Evolutionary conservation across 371 early-diverging fungal genomes (phyloP).

Genomic region (Mucor velutinosus): DNA sequence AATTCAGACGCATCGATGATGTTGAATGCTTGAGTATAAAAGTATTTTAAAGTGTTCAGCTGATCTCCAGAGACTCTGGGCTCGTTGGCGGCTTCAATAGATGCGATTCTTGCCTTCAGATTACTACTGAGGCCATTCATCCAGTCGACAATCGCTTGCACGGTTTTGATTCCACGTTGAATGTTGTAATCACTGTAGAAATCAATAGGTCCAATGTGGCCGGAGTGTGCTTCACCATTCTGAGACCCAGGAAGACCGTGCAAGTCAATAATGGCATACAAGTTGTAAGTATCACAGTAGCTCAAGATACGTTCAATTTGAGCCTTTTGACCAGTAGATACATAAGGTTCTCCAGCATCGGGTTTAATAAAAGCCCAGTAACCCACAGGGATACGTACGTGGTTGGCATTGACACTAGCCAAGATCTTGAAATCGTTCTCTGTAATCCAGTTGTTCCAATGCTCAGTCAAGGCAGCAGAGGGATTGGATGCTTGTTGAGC

Average conservation of each 20-base stretch:
- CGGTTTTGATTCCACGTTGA: conserved; percentile 26
- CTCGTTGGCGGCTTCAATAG: conserved; percentile 33
- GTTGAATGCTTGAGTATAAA: conserved; percentile 24
- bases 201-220: conserved; percentile 24
- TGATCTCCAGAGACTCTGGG: conserved; percentile 13
- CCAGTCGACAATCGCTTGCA: conserved; percentile 34
- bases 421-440: conserved; percentile 46
- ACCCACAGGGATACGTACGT: conserved; percentile 53
- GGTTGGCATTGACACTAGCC: conserved; percentile 45
- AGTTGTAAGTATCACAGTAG: conserved; percentile 43
- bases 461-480: conserved; percentile 29
- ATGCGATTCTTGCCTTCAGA: conserved; percentile 21
- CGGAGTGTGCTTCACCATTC: conserved; percentile 57
- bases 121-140: conserved; percentile 24
- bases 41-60: conserved; percentile 17
- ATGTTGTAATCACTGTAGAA: conserved; percentile 31
- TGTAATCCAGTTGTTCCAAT: conserved; percentile 51
- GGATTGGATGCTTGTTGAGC: conserved; percentile 35
- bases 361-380: conserved; percentile 51
- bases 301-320: conserved; percentile 57
- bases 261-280: conserved; percentile 65
- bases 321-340: conserved; percentile 46
- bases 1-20: conserved; percentile 22
- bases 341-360: conserved; percentile 48
- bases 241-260: conserved; percentile 69